Conservation (phyloP, 305 asterid genomes). For the Plantago coronopus region DNA sequence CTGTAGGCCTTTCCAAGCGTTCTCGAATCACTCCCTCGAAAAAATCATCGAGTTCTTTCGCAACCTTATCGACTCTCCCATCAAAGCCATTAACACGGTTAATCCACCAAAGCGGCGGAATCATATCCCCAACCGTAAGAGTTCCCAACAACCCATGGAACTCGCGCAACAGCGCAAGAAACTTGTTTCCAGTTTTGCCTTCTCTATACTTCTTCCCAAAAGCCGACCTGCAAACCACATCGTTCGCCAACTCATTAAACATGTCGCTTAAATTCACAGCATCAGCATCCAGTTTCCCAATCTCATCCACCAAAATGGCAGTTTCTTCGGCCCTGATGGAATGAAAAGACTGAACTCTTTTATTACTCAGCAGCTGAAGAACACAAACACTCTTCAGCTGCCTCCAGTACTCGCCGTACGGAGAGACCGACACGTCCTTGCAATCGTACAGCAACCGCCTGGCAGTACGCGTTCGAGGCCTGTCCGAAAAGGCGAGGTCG, state of each 20-base stretch:
- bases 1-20: constrained; percentile 9
- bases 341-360: constrained; percentile 36
- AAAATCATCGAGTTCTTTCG: constrained; percentile 31
- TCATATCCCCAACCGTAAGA: constrained; percentile 27
- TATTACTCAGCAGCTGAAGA: too few relatives aligned
- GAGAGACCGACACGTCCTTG: constrained; percentile 36
- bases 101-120: constrained; percentile 43
- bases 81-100: constrained; percentile 37
- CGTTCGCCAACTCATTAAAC: constrained; percentile 27
- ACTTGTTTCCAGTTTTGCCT: constrained; percentile 21
- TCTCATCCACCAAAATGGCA: constrained; percentile 26
- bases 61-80: constrained; percentile 28
- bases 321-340: constrained; percentile 43
- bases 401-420: constrained; percentile 60
- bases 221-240: constrained; percentile 40
- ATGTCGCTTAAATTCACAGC: constrained; percentile 29
- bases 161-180: constrained; percentile 19
- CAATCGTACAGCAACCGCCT: constrained; percentile 31
- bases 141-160: constrained; percentile 27
- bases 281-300: background rate
- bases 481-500: constrained; percentile 36
- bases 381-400: constrained; percentile 39
- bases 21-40: constrained; percentile 32
- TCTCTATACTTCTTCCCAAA: constrained; percentile 44
- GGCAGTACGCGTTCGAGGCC: constrained; percentile 34